phyloP scores from a whole-genome alignment of 441 rosid genomes.

The Corymbia calophylla region DNA sequence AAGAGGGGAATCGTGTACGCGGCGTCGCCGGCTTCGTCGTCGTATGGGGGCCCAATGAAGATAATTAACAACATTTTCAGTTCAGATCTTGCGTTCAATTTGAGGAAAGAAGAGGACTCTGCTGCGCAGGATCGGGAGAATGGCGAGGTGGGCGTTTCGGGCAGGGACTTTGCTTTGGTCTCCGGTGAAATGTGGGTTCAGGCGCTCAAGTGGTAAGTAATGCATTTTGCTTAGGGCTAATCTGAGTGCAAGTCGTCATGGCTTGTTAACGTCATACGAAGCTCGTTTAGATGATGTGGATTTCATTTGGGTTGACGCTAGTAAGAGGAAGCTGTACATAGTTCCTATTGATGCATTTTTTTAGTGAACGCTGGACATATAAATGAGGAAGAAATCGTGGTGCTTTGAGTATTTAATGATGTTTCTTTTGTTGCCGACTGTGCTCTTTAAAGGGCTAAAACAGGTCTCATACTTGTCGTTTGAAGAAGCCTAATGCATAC shows the following conservation, averaged over 20 bases:
- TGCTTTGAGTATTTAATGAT: not conserved
- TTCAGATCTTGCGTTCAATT: constrained; percentile 74
- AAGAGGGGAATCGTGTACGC: constrained; percentile 63
- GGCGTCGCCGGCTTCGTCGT: constrained; percentile 55
- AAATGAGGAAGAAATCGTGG: not conserved
- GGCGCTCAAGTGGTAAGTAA: constrained; percentile 83
- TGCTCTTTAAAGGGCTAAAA: not conserved
- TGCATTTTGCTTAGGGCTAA: not conserved
- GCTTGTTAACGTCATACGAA: not conserved
- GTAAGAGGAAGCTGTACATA: not conserved
- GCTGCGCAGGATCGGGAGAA: constrained; percentile 31
- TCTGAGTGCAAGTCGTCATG: not conserved
- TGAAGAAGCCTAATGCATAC: not conserved
- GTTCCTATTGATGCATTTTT: not conserved
- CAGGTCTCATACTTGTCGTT: not conserved
- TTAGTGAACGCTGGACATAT: not conserved
- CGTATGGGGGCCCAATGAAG: constrained; percentile 89
- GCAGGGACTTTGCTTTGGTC: constrained; percentile 92
- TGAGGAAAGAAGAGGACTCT: constrained; percentile 66
- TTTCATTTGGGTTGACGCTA: not conserved
- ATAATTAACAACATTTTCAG: constrained; percentile 82
- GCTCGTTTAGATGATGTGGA: not conserved
- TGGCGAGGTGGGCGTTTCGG: constrained; percentile 76
- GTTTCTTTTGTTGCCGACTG: not conserved
- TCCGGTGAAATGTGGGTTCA: constrained; percentile 93